A percentile compares a stretch with the other conserved stretches of the same genome.
Evolutionary conservation across 805 yeast species (phyloP).

Genomic region (Myxozyma vanderwaltii): DNA sequence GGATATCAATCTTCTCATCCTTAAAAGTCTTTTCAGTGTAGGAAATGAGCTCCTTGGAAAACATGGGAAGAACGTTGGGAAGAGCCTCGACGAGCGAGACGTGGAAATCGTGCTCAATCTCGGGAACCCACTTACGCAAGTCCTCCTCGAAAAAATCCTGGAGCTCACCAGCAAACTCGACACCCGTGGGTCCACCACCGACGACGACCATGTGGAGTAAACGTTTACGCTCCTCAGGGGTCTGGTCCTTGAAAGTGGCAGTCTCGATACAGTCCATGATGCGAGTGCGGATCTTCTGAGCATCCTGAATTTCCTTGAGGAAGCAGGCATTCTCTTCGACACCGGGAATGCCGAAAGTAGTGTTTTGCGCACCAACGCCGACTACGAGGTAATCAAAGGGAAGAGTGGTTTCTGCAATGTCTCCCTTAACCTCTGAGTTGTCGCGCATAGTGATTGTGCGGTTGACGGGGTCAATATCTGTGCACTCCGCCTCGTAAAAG

Average conservation of each 20-base stretch:
- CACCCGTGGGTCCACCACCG: constrained; percentile 99
- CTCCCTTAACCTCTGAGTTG: constrained; percentile 39
- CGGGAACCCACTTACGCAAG: constrained; percentile 85
- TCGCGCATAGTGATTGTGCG: constrained; percentile 60
- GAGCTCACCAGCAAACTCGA: constrained; percentile 94
- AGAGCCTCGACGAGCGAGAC: constrained; percentile 88
- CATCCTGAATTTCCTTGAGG: constrained; percentile 87
- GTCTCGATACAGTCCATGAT: constrained; percentile 87
- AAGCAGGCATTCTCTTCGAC: constrained; percentile 81
- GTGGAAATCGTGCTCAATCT: constrained; percentile 74
- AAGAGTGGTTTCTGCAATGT: constrained; percentile 50
- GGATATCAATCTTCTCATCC: constrained; percentile 67
- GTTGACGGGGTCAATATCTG: constrained; percentile 71
- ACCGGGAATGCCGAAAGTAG: constrained; percentile 94
- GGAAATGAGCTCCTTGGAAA: constrained; percentile 49
- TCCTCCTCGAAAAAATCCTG: constrained; percentile 94
- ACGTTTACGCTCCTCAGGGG: constrained; percentile 78
- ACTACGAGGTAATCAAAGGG: constrained; percentile 82
- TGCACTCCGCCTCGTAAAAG: constrained; percentile 90
- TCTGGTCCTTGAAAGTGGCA: constrained; percentile 76
- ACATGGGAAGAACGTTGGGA: constrained; percentile 74
- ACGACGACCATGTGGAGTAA: constrained; percentile 86
- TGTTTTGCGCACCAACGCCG: constrained; percentile 94
- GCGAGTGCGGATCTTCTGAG: constrained; percentile 77
- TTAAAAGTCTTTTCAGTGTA: constrained; percentile 80